Conservation (phyloP, 192 early-diverging fungal species). For the Pilobolus umbonatus region DNA sequence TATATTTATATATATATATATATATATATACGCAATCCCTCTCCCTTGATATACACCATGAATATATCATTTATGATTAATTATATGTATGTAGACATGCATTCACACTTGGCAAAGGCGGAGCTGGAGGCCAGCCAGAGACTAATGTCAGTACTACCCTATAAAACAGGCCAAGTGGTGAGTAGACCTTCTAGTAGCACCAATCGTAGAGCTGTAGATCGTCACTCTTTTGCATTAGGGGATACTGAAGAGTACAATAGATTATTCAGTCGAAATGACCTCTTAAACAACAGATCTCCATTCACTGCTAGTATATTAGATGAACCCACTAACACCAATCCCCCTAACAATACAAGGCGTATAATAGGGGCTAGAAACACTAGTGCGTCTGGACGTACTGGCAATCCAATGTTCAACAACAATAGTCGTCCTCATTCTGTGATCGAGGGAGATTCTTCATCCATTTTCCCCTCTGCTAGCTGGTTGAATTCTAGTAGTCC, state of each 20-base stretch:
- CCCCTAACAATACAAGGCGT: neutral
- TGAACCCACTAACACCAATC: neutral
- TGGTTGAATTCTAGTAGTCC: neutral
- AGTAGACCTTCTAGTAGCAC: conserved; percentile 12
- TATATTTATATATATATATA: no score
- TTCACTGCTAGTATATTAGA: neutral
- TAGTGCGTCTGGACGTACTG: conserved; percentile 13
- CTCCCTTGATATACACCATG: no score
- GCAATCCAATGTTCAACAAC: conserved; percentile 7
- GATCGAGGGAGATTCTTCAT: conserved; percentile 27
- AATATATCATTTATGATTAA: no score
- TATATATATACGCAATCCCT: no score
- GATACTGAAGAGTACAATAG: conserved; percentile 30
- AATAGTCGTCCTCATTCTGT: conserved; percentile 27
- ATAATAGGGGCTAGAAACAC: neutral
- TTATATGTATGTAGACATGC: conserved; percentile 40
- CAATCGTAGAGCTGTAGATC: conserved; percentile 25
- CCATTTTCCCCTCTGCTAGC: conserved; percentile 1
- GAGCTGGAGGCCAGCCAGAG: conserved; percentile 40
- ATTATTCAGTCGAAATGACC: conserved; percentile 2
- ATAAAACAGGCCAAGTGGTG: conserved; percentile 31
- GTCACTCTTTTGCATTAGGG: conserved; percentile 33
- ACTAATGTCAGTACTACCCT: conserved; percentile 30
- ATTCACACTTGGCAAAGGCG: conserved; percentile 49
- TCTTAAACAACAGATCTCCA: neutral